A percentile compares a stretch with the other conserved stretches of the same genome.
phyloP scores from a whole-genome alignment of 768 basidiomycete genomes.

The Collybia sp. region DNA sequence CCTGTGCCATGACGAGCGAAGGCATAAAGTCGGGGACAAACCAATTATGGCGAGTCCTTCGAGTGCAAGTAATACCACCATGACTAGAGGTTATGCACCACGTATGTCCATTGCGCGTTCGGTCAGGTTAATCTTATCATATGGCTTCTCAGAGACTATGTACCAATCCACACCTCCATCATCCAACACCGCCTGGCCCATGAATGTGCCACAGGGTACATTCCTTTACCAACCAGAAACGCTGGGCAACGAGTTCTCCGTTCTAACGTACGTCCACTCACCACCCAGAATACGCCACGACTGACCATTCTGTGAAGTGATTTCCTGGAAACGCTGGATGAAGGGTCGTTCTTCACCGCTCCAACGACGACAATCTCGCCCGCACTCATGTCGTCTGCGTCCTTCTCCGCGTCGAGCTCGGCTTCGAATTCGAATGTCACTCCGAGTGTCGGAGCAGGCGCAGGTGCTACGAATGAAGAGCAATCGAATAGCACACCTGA shows the following conservation, averaged over 20 bases:
- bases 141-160: slow-evolving; percentile 25
- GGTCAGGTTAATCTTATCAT: slow-evolving; percentile 1
- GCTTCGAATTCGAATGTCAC: not conserved
- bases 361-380: slow-evolving; percentile 43
- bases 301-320: slow-evolving; percentile 45
- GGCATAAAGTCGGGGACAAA: slow-evolving; percentile 47
- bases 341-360: slow-evolving; percentile 75
- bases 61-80: slow-evolving; percentile 19
- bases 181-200: slow-evolving; percentile 43
- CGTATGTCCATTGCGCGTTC: slow-evolving; percentile 25
- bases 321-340: slow-evolving; percentile 85
- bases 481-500: not conserved
- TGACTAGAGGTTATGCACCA: slow-evolving; percentile 39
- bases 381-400: slow-evolving; percentile 41
- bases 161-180: slow-evolving; percentile 28
- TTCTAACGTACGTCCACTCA: slow-evolving; percentile 57
- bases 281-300: not conserved
- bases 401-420: slow-evolving; percentile 6
- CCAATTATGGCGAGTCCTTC: slow-evolving; percentile 23
- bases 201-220: slow-evolving; percentile 42
- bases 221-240: slow-evolving; percentile 71
- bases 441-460: not conserved
- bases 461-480: not conserved
- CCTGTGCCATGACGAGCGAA: slow-evolving; percentile 85
- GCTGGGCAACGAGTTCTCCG: slow-evolving; percentile 78